phyloP scores from a whole-genome alignment of 495 filamentous ascomycete species.

The Chaetomium cochliodes region DNA sequence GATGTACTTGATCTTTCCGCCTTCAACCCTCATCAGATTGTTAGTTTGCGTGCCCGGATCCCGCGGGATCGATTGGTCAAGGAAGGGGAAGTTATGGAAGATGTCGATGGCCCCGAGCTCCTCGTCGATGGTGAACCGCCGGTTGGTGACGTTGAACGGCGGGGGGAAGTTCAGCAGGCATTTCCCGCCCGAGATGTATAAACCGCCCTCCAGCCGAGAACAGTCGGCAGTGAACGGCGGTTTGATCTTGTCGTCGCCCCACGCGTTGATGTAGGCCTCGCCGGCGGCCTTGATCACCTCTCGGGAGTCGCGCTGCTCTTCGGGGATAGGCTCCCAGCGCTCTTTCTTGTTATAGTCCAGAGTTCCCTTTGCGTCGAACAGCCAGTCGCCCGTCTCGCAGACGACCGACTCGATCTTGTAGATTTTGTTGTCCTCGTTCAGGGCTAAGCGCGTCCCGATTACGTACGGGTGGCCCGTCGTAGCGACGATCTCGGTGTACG shows the following conservation, averaged over 20 bases:
- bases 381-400: slow-evolving; percentile 42
- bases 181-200: slow-evolving; percentile 21
- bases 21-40: slow-evolving; percentile 40
- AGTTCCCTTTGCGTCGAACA: slow-evolving; percentile 42
- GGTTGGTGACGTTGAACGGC: slow-evolving; percentile 36
- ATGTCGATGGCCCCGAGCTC: slow-evolving; percentile 39
- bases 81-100: slow-evolving; percentile 39
- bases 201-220: slow-evolving; percentile 41
- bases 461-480: slow-evolving; percentile 37
- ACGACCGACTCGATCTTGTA: slow-evolving; percentile 41
- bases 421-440: slow-evolving; percentile 27
- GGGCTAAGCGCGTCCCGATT: slow-evolving; percentile 38
- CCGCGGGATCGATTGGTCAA: slow-evolving; percentile 31
- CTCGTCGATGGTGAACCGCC: slow-evolving; percentile 42
- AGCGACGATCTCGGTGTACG: slow-evolving; percentile 47
- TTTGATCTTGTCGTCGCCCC: slow-evolving; percentile 29
- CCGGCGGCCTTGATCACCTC: slow-evolving; percentile 39
- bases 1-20: slow-evolving; percentile 39
- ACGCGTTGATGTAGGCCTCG: slow-evolving; percentile 42
- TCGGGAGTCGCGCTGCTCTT: slow-evolving; percentile 33
- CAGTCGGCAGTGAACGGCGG: slow-evolving; percentile 38
- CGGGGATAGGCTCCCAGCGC: slow-evolving; percentile 40
- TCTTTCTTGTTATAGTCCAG: slow-evolving; percentile 36
- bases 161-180: slow-evolving; percentile 37
- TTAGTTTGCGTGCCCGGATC: slow-evolving; percentile 24